Evolutionary conservation across 2,329 filamentous ascomycete species (phyloP).

Genomic region (Ophiostoma novo-ulmi): DNA sequence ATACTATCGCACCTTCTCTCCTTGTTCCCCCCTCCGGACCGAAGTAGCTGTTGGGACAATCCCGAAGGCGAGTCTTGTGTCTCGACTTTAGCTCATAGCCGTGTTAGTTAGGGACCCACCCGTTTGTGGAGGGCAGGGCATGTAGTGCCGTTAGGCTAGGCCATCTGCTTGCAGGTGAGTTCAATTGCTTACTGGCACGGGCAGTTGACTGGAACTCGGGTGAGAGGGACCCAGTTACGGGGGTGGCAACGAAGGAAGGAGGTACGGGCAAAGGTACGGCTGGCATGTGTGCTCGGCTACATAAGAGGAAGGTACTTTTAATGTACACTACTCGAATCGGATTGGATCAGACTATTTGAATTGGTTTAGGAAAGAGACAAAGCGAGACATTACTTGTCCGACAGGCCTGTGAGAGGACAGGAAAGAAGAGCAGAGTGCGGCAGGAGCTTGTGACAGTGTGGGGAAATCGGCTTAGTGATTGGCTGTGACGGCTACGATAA

Average conservation of each 20-base stretch:
- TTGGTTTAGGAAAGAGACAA: slow-evolving; percentile 1
- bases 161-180: background rate
- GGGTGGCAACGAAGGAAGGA: background rate
- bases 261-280: background rate
- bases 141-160: slow-evolving; percentile 1
- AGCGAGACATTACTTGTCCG: background rate
- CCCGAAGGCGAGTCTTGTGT: slow-evolving; percentile 8
- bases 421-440: slow-evolving; percentile 13
- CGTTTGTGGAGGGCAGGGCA: background rate
- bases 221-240: slow-evolving; percentile 2
- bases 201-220: background rate
- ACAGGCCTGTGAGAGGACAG: slow-evolving; percentile 12
- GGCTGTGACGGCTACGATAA: slow-evolving; percentile 16
- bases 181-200: background rate
- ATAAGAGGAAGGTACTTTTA: background rate
- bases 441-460: slow-evolving; percentile 33
- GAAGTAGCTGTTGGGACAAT: slow-evolving; percentile 4
- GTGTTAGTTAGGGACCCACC: slow-evolving; percentile 10
- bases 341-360: background rate
- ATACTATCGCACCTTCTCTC: slow-evolving; percentile 11
- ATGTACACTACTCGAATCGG: background rate
- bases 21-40: slow-evolving; percentile 3
- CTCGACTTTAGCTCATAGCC: background rate
- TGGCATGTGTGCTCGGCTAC: background rate
- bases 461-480: slow-evolving; percentile 28